phyloP scores from a whole-genome alignment of 495 filamentous ascomycete species.

The Xylaria nigripes region DNA sequence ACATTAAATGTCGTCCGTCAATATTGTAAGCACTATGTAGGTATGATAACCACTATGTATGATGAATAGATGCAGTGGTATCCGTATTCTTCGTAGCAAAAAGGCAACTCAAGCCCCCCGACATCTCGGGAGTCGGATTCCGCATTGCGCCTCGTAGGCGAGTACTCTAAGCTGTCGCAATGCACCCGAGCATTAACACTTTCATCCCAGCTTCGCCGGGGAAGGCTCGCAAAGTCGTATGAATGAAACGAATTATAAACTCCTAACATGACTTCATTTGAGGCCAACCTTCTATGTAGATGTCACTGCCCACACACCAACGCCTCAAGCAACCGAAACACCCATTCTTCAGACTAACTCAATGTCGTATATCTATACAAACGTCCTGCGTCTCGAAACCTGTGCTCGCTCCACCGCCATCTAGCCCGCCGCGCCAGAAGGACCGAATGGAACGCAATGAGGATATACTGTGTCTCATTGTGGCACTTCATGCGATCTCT shows the following conservation, averaged over 20 bases:
- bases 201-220: background rate
- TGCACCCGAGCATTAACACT: background rate
- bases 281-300: slow-evolving; percentile 4
- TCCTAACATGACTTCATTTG: slow-evolving; percentile 2
- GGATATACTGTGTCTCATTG: slow-evolving; percentile 20
- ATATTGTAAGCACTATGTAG: no score
- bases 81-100: no score
- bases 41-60: no score
- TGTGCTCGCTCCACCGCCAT: background rate
- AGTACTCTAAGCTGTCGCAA: background rate
- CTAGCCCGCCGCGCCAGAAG: background rate
- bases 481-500: slow-evolving; percentile 25
- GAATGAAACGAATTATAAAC: background rate
- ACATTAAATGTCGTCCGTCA: no score
- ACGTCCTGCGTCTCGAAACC: background rate
- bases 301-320: slow-evolving; percentile 4
- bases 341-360: slow-evolving; percentile 8
- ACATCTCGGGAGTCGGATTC: no score
- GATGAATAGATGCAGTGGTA: no score
- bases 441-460: background rate
- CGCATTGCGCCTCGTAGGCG: background rate
- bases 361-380: slow-evolving; percentile 23
- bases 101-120: no score
- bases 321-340: background rate
- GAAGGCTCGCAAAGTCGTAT: background rate